phyloP scores from a whole-genome alignment of 2,329 filamentous ascomycete species.

The Aspergillus novofumigatus region DNA sequence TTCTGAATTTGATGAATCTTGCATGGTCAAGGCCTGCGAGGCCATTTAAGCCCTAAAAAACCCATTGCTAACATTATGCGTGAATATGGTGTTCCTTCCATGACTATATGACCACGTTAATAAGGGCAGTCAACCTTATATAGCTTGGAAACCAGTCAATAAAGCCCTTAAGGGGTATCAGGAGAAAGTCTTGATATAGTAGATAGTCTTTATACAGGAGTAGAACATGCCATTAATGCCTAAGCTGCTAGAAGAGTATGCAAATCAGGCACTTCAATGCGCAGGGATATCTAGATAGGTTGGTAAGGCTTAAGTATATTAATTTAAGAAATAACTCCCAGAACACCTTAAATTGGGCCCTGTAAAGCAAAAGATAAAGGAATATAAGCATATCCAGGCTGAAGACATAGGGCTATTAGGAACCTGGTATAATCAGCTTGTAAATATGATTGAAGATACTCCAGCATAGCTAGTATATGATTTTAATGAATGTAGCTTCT shows the following conservation, averaged over 20 bases:
- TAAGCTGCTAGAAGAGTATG: not conserved
- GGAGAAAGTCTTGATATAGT: no score
- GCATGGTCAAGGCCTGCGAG: no score
- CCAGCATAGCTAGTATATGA: not conserved
- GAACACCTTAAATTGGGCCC: not conserved
- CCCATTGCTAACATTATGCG: rapidly evolving
- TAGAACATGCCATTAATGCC: no score
- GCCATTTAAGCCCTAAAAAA: no score
- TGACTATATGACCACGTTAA: no score
- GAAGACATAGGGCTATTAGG: not conserved
- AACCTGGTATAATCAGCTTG: not conserved
- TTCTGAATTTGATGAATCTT: no score
- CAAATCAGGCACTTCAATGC: no score
- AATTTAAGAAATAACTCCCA: not conserved
- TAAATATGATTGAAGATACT: not conserved
- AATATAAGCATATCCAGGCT: not conserved
- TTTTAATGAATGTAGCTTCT: not conserved
- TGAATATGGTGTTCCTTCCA: no score
- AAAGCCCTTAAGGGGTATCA: no score
- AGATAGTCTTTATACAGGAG: no score
- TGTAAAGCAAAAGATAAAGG: not conserved
- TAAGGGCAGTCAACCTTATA: no score
- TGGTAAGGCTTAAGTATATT: not conserved
- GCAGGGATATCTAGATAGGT: not conserved
- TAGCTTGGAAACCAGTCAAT: no score